Base-by-base conservation (phyloP, 2,329 filamentous ascomycete species). In the Gnomoniopsis sp. region DNA sequence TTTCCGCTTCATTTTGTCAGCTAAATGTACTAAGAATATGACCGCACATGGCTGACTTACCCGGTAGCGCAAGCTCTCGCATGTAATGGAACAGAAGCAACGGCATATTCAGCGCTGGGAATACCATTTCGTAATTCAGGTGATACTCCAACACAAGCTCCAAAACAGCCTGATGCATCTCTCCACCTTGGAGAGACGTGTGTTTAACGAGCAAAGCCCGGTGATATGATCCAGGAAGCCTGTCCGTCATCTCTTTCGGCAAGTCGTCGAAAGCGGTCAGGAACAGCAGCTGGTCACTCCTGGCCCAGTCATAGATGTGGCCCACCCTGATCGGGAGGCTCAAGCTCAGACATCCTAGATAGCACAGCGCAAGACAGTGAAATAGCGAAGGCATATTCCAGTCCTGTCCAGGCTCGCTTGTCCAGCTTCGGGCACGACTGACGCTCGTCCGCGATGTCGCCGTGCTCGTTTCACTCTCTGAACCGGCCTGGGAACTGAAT, bases 281-380 rank as follows among this genome's bases (percentile, higher is more conserved):
- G 70, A 88, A 98, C 0, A 88, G 81, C 26, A 98, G 79, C 57
- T 88, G 83, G 49, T 87, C 87, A 58, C 77, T 77, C 50, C 81
- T 82, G 17, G 84, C 84, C 86, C 90, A 96, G 48, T 77, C 76
- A 55, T 80, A 80, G 14, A 98, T 72, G 63, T 96, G 90, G 12
- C 86, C 88, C 8, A 93, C 76, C 22, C 87, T 85, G n/a, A 90
- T 79, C 0, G 93, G 91, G 57, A 95, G 78, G 57, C 88, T 85
- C 65, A 96, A 77, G 26, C 96, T 77, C 49, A 95, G 67, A 41
- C 86, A 86, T 1, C 86, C 93, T 36, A 97, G 73, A 74, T 97
- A 97, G 68, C 90, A 92, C 12, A 96, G 71, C 1, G 80, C 87
- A 54, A 98, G 73, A 0, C 88, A 88, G 65, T 96, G 93, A 46